phyloP scores from a whole-genome alignment of 2,329 filamentous ascomycete species.

The Rachicladosporium sp. region DNA sequence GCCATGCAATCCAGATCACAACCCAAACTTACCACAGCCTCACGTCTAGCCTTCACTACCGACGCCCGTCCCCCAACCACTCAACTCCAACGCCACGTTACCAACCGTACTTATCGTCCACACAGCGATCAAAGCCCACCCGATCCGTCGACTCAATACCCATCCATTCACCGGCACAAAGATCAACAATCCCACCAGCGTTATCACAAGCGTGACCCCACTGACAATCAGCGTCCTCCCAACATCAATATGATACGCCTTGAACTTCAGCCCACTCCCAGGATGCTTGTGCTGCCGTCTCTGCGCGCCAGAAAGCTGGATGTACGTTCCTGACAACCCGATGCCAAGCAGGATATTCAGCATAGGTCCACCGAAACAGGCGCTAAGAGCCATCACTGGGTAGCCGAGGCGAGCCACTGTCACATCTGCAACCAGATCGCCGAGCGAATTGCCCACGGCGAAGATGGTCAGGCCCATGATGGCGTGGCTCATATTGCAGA shows the following conservation, averaged over 20 bases:
- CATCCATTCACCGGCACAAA: slow-evolving; percentile 76
- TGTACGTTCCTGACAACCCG: slow-evolving; percentile 79
- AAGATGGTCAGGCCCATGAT: slow-evolving; percentile 92
- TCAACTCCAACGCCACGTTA: slow-evolving; percentile 70
- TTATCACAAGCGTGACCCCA: slow-evolving; percentile 70
- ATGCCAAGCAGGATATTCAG: slow-evolving; percentile 93
- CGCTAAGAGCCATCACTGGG: slow-evolving; percentile 88
- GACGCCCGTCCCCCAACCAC: slow-evolving; percentile 16
- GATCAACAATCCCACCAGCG: slow-evolving; percentile 64
- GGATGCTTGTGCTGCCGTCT: slow-evolving; percentile 56
- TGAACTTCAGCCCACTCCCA: slow-evolving; percentile 50
- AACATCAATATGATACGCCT: slow-evolving; percentile 72
- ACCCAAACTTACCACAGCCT: too few relatives aligned
- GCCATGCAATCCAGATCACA: too few relatives aligned
- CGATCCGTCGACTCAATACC: slow-evolving; percentile 72
- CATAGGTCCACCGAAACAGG: slow-evolving; percentile 97
- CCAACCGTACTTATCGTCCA: slow-evolving; percentile 70
- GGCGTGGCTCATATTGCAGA: slow-evolving; percentile 85
- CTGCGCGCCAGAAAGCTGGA: slow-evolving; percentile 62
- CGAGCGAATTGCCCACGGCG: slow-evolving; percentile 87
- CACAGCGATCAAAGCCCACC: slow-evolving; percentile 63
- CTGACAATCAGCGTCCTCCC: slow-evolving; percentile 76
- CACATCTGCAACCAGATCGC: slow-evolving; percentile 87
- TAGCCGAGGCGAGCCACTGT: slow-evolving; percentile 88
- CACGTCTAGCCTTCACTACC: not conserved